Conservation (phyloP, 306 rosid species). For the Cicer arietinum region DNA sequence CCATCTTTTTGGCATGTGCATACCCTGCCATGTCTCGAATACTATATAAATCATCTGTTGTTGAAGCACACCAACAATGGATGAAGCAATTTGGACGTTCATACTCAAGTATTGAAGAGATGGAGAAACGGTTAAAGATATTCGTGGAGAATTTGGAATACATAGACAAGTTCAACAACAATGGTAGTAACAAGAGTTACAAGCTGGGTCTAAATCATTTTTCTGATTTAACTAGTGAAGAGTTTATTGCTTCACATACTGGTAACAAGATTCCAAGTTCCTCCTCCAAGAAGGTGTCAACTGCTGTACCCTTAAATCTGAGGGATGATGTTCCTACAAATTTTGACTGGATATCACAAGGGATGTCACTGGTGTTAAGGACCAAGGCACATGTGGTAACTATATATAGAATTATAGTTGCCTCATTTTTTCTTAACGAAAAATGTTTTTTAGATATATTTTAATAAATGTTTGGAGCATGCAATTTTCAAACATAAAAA, state of each 20-base stretch:
- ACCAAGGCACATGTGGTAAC: constrained; percentile 49
- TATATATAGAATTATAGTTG: background rate
- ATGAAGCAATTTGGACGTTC: constrained; percentile 12
- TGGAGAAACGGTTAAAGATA: constrained; percentile 43
- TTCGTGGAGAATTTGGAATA: constrained; percentile 44
- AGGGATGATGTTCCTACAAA: constrained; percentile 15
- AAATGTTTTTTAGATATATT: background rate
- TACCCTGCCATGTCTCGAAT: constrained; percentile 41
- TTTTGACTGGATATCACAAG: constrained; percentile 49
- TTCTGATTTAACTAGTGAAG: constrained; percentile 53
- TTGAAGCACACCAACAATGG: constrained; percentile 45
- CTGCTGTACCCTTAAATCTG: background rate
- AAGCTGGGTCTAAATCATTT: constrained; percentile 46
- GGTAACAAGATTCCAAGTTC: background rate
- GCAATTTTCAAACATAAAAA: background rate
- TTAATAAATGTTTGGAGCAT: background rate
- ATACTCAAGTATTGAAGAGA: constrained; percentile 37
- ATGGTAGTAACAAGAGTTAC: constrained; percentile 45
- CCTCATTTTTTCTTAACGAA: background rate
- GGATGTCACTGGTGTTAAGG: constrained; percentile 48
- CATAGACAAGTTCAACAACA: constrained; percentile 53
- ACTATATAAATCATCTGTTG: constrained; percentile 38
- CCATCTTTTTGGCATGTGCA: constrained; percentile 34
- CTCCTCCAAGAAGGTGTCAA: background rate
- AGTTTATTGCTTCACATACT: constrained; percentile 44